Conservation (phyloP, 176 grass and related monocot genomes). For the Elaeis guineensis region DNA sequence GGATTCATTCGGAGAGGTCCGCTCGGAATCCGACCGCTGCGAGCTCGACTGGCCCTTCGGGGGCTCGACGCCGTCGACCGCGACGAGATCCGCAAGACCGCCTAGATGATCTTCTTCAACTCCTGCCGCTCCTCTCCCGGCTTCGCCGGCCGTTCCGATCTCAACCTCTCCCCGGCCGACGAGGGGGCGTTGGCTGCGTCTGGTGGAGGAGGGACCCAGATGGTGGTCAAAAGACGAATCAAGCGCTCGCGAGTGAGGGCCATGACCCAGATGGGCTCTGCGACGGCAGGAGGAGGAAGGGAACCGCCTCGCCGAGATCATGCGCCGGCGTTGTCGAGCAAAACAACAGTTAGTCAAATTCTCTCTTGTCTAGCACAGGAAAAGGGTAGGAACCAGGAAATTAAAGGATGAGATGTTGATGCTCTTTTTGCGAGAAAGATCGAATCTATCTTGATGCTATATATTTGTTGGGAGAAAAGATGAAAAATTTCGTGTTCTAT, state of each 20-base stretch:
- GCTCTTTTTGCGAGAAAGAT: too few species aligned
- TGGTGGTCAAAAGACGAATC: slow-evolving; percentile 40
- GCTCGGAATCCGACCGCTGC: not conserved
- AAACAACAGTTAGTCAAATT: slow-evolving; percentile 1
- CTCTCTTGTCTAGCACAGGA: too few species aligned
- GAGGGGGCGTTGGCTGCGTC: not conserved
- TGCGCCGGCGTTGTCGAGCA: slow-evolving; percentile 38
- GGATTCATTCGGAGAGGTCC: slow-evolving; percentile 2
- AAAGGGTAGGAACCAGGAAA: too few species aligned
- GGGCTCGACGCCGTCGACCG: slow-evolving; percentile 27
- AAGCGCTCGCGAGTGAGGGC: slow-evolving; percentile 31
- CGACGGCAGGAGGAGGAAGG: not conserved
- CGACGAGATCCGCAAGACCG: slow-evolving; percentile 35
- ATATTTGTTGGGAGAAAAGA: not conserved
- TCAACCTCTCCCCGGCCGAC: not conserved
- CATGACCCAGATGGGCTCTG: slow-evolving; percentile 25
- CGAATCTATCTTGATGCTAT: too few species aligned
- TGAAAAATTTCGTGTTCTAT: not conserved
- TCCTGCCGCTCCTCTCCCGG: slow-evolving; percentile 23
- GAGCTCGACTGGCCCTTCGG: slow-evolving; percentile 62
- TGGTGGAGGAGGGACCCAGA: not conserved
- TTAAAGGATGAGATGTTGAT: too few species aligned
- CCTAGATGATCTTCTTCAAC: slow-evolving; percentile 58
- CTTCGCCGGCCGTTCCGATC: slow-evolving; percentile 4
- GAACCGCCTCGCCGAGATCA: slow-evolving; percentile 24